These are phyloP conservation scores for Arctium lappa DNA, from an alignment of 129 eudicot genomes.

Conservation along the genomic window DNA sequence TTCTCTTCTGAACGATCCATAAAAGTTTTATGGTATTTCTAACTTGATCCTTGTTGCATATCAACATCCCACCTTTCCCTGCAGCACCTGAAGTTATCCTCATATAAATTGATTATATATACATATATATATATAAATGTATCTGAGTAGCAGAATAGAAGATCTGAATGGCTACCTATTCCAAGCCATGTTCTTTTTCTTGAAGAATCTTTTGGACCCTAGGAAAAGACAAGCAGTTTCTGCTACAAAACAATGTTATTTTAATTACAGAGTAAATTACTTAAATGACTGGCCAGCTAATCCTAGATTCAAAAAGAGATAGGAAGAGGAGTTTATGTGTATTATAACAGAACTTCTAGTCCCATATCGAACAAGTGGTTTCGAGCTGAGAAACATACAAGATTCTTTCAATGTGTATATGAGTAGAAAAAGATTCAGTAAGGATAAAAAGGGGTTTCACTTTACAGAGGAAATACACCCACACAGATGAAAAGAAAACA, in stretches of 20 bases:
- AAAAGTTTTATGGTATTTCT: background rate
- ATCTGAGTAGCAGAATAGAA: background rate
- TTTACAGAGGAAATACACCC: background rate
- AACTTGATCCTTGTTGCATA: background rate
- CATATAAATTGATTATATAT: no score
- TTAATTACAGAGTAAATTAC: background rate
- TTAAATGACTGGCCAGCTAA: background rate
- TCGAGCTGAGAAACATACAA: background rate
- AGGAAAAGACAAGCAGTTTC: conserved; percentile 7
- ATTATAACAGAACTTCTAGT: background rate
- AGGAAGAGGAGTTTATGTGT: background rate
- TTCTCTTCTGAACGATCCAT: background rate
- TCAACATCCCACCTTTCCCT: background rate
- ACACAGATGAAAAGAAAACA: background rate
- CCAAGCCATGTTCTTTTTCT: conserved; percentile 9
- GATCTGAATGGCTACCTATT: background rate
- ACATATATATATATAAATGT: background rate
- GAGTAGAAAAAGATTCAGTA: background rate
- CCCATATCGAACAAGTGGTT: background rate
- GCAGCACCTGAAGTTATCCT: background rate
- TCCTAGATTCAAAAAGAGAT: conserved; percentile 7
- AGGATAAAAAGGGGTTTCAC: conserved; percentile 5
- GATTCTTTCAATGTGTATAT: background rate
- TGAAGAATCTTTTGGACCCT: conserved; percentile 7
- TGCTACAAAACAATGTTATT: background rate